These are phyloP conservation scores for Saprolegnia diclina DNA, from an alignment of 352 stramenopile genomes.

Conservation along the genomic window DNA sequence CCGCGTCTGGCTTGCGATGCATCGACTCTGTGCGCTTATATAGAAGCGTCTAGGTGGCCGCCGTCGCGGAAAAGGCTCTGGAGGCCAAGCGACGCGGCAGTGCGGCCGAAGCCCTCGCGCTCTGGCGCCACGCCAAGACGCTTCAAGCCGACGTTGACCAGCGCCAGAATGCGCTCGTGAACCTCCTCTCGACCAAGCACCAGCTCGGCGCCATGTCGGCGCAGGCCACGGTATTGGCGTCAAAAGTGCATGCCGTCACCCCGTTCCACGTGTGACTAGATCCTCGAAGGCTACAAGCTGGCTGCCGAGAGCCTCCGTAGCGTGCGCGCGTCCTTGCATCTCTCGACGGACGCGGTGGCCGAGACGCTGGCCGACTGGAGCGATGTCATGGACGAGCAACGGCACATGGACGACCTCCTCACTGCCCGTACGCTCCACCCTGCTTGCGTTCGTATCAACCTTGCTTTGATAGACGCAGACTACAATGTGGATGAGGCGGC, in stretches of 20 bases:
- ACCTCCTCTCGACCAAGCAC: slow-evolving; percentile 21
- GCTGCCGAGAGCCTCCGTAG: slow-evolving; percentile 8
- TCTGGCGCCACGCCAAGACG: slow-evolving; percentile 15
- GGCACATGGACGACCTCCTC: slow-evolving; percentile 8
- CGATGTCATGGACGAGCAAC: slow-evolving; percentile 11
- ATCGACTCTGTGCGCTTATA: no score
- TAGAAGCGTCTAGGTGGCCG: slow-evolving; percentile 2
- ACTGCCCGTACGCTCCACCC: neutral
- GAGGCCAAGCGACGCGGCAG: neutral
- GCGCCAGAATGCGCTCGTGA: slow-evolving; percentile 4
- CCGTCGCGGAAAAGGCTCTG: slow-evolving; percentile 5
- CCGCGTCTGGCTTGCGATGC: neutral
- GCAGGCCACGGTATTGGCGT: slow-evolving; percentile 9
- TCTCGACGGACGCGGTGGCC: neutral
- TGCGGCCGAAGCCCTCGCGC: neutral
- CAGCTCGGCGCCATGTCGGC: slow-evolving; percentile 18
- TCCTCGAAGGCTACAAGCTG: slow-evolving; percentile 24
- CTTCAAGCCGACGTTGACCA: neutral
- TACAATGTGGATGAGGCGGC: slow-evolving; percentile 6
- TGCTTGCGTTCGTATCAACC: neutral
- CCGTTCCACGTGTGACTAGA: neutral
- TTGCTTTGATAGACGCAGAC: neutral
- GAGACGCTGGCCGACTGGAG: slow-evolving; percentile 11
- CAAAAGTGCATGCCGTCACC: neutral
- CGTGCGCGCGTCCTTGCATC: neutral